phyloP scores from a whole-genome alignment of 768 basidiomycete genomes.

The Termitomyces sp. region DNA sequence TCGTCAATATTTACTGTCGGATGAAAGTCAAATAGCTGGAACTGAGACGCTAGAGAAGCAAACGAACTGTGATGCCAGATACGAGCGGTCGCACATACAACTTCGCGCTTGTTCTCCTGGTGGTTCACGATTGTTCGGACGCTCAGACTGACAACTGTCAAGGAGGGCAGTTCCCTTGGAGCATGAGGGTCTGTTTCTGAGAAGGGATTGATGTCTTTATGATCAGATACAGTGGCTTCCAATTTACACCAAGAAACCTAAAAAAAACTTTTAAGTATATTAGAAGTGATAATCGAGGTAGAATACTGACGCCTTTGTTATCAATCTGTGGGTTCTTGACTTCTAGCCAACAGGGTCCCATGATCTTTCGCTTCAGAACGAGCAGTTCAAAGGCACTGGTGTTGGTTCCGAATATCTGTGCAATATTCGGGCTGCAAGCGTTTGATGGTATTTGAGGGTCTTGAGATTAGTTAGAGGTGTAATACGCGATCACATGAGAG shows the following conservation, averaged over 20 bases:
- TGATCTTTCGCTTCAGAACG: constrained; percentile 93
- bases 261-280: not conserved
- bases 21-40: not conserved
- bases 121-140: constrained; percentile 92
- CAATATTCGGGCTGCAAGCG: constrained; percentile 77
- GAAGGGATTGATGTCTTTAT: constrained; percentile 86
- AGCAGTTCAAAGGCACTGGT: constrained; percentile 91
- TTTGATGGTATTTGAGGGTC: constrained; percentile 71
- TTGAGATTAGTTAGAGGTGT: constrained; percentile 19
- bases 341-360: constrained; percentile 97
- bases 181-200: constrained; percentile 62
- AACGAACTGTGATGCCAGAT: constrained; percentile 66
- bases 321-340: constrained; percentile 74
- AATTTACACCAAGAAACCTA: constrained; percentile 98
- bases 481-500: not conserved
- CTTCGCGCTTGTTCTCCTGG: constrained; percentile 87
- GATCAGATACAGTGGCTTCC: constrained; percentile 76
- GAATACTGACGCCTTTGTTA: constrained; percentile 63
- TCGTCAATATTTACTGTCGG: constrained; percentile 83
- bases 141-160: constrained; percentile 88
- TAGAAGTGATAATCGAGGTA: not conserved
- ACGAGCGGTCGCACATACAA: constrained; percentile 79
- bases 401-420: constrained; percentile 84
- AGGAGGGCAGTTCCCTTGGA: constrained; percentile 77
- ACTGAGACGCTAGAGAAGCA: not conserved